phyloP scores from a whole-genome alignment of 2,329 filamentous ascomycete genomes.

The Paraphoma chrysanthemicola region DNA sequence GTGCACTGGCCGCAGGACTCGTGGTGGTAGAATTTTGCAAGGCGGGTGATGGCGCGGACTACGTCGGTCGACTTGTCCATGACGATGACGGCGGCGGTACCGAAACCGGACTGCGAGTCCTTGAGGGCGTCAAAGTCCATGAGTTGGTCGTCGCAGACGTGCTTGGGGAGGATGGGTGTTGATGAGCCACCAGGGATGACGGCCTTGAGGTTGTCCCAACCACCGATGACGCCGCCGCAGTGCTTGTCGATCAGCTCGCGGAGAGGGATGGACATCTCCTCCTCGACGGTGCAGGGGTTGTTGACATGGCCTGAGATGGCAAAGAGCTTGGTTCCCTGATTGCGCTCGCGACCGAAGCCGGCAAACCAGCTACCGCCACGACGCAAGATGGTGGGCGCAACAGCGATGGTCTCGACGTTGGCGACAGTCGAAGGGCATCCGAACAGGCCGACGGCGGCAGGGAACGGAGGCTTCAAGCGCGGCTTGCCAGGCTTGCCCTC shows the following conservation, averaged over 20 bases:
- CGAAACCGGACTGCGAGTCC: slow-evolving; percentile 95
- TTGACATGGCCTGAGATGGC: slow-evolving; percentile 99
- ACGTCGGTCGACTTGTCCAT: slow-evolving; percentile 99
- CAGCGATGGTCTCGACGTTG: slow-evolving; percentile 96
- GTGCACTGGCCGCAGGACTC: slow-evolving; percentile 99
- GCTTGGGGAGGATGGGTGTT: slow-evolving; percentile 91
- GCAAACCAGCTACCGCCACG: slow-evolving; percentile 94
- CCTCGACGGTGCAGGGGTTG: slow-evolving; percentile 96
- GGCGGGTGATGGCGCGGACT: slow-evolving; percentile 88
- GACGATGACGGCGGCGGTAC: slow-evolving; percentile 96
- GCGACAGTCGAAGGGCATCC: slow-evolving; percentile 97
- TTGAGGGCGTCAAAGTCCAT: slow-evolving; percentile 99
- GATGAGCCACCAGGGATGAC: slow-evolving; percentile 97
- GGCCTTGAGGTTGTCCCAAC: slow-evolving; percentile 97
- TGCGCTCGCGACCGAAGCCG: slow-evolving; percentile 91
- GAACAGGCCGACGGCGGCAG: slow-evolving; percentile 94
- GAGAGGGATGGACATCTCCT: slow-evolving; percentile 98
- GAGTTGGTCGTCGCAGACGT: slow-evolving; percentile 88
- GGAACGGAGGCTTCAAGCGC: slow-evolving; percentile 97
- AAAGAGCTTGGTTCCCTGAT: slow-evolving; percentile 96
- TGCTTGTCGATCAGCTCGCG: slow-evolving; percentile 97
- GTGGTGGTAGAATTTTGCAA: slow-evolving; percentile 97
- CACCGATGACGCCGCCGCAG: slow-evolving; percentile 93
- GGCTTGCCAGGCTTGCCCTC: slow-evolving; percentile 99
- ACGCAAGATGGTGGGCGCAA: slow-evolving; percentile 93